These are phyloP conservation scores for Podospora australis DNA, from an alignment of 495 filamentous ascomycete genomes.

Conservation along the genomic window DNA sequence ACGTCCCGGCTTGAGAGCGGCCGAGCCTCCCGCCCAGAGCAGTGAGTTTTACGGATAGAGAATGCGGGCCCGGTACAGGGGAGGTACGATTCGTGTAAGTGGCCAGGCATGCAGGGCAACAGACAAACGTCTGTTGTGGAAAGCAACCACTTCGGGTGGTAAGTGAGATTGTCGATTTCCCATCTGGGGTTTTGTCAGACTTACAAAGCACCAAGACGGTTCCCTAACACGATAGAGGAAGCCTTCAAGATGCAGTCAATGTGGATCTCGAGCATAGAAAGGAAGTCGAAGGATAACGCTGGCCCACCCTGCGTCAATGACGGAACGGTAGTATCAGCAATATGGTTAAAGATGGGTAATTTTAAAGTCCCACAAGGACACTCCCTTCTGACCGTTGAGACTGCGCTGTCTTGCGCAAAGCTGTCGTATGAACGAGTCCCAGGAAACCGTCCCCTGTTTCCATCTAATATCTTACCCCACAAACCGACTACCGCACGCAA, in stretches of 20 bases:
- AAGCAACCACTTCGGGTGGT: conserved; percentile 19
- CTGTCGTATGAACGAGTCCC: conserved; percentile 5
- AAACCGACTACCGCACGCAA: conserved; percentile 37
- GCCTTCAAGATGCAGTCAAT: conserved; percentile 8
- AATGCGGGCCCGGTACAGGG: conserved; percentile 6
- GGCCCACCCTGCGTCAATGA: conserved; percentile 5
- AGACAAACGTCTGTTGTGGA: conserved; percentile 3
- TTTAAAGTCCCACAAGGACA: conserved; percentile 10
- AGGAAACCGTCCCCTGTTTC: conserved; percentile 9
- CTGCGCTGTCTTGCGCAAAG: not conserved
- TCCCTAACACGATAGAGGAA: conserved; percentile 8
- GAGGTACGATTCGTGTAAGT: no score
- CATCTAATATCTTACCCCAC: conserved; percentile 26
- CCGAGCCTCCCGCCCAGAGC: conserved; percentile 10
- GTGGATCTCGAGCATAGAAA: conserved; percentile 12
- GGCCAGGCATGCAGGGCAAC: conserved; percentile 8
- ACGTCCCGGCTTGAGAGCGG: not conserved
- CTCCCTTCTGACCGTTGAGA: conserved; percentile 3
- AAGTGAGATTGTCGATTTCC: conserved; percentile 17
- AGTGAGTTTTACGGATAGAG: conserved; percentile 7
- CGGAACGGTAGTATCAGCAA: conserved; percentile 22
- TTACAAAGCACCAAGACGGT: conserved; percentile 25
- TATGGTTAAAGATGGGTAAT: conserved; percentile 30
- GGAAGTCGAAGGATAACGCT: not conserved
- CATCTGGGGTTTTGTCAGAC: conserved; percentile 26